Base-by-base conservation (phyloP, 352 stramenopile species). In the Pythium periplocum region DNA sequence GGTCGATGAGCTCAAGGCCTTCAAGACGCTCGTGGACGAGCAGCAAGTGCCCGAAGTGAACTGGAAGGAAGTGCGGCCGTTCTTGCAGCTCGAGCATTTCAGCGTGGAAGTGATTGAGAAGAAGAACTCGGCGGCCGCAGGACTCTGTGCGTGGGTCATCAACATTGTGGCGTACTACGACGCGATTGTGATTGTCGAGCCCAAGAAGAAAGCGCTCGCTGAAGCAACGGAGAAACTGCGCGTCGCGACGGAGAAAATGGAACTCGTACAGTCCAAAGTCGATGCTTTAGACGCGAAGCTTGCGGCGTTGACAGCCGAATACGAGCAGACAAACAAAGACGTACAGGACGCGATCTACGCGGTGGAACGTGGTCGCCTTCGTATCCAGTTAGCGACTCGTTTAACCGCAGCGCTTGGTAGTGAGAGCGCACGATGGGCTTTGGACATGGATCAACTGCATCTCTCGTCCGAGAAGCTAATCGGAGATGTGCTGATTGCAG, bases 81-180 rank as follows among this genome's bases (percentile, higher is more conserved):
- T 91, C 55, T 49, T 93, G 7, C 70, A 84, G 48, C 61, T 92
- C 1, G 77, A 90, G 41, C 69, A 93, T 53, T 93, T 93, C 52
- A 90, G 65, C 30, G 81, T 91, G 35, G 81, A 93, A 46, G 70
- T 58, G 32, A 93, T 93, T 6, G 83, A 90, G 43, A 90, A 90
- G 61, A 90, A 89, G 45, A 92, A 91, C 49, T 90, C 81, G 11
- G 83, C 83, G 0, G 73, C 83, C 2, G 83, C 83, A 2, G 81
- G 81, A 4, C 44, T 93, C 1, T 93, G 83, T 58, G 77, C 83
- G 0, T 92, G 81, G 79, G 83, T 92, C 30, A 85, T 93, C 60
- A 93, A 93, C 51, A 98, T 98, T 50, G 90, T 98, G 3, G 68
- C 75, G 17, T 98, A 98, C 71, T 97, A 98, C 52, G 92, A 98